Percentiles rank a stretch among this genome's conserved stretches.
phyloP scores from a whole-genome alignment of 73 alveolate species.

The Strombidium stylifer region DNA sequence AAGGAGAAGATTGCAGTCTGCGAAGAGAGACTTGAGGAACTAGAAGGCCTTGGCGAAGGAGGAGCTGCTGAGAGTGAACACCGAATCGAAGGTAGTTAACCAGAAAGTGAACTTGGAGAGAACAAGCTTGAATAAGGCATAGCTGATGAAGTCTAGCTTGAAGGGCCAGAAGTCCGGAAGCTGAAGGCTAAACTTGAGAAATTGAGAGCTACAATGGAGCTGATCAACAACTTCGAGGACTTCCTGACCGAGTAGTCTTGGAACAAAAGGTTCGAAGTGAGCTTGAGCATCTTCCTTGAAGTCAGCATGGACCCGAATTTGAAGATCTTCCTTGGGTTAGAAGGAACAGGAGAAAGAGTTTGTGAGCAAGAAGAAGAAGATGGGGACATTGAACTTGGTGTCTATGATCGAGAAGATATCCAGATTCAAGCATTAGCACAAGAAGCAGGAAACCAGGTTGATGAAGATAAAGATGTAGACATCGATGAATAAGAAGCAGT shows the following conservation, averaged over 20 bases:
- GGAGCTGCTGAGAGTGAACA: not conserved
- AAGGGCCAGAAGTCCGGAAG: too few relatives aligned
- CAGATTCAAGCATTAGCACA: too few relatives aligned
- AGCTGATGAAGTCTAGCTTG: not conserved
- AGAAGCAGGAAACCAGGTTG: too few relatives aligned
- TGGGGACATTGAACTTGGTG: not conserved
- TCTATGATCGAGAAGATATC: too few relatives aligned
- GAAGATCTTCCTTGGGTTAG: not conserved
- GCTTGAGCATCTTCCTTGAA: not conserved
- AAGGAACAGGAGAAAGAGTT: not conserved
- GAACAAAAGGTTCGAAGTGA: not conserved
- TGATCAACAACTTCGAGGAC: not conserved
- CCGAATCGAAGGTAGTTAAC: not conserved
- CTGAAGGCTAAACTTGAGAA: not conserved
- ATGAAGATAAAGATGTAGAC: too few relatives aligned
- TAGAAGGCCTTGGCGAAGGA: too few relatives aligned
- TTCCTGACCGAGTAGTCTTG: not conserved
- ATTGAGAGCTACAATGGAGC: not conserved
- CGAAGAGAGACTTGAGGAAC: constrained; percentile 26
- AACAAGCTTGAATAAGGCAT: not conserved
- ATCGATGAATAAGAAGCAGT: too few relatives aligned
- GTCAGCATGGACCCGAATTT: not conserved
- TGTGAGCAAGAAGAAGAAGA: not conserved
- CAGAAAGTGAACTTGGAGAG: not conserved
- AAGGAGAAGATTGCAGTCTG: constrained; percentile 10